Evolutionary conservation across 352 stramenopile genomes (phyloP), one percentile per base, ranked within the genome.

Genomic region (Plasmopara viticola): DNA sequence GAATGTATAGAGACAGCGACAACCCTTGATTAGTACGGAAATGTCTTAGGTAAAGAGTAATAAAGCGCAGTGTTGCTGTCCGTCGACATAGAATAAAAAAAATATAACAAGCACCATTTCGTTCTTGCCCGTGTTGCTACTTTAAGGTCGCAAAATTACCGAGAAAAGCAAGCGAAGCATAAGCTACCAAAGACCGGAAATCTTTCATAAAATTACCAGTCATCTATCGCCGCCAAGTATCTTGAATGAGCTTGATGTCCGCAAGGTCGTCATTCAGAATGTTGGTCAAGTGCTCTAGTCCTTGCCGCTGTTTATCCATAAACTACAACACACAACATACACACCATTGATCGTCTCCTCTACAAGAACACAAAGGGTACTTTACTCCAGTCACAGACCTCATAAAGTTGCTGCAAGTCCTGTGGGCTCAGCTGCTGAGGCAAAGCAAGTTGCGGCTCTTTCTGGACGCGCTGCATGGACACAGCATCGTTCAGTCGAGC

Each of bases 221-320:
- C 30, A 14, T 58, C 62, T 87, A 91, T 66, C 84, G 62, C 44
- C 76, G 74, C 84, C 75, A 90, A 0, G 78, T 88, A 56, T 92
- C 82, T 57, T 91, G 86, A 60, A 94, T 92, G 49, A 94, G 75
- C 58, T 94, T 74, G 43, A 94, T 88, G 56, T 92, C 84, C 28
- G 73, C 81, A 12, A 94, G 66, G 57, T 92, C 84, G 39, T 94
- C 81, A 64, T 90, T 89, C 31, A 94, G 58, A 30, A 92, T 78
- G 48, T 61, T 86, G 15, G 84, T 90, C 52, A 94, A 38, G 60
- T 90, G 81, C 55, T 94, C 84, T 5, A 94, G 58, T 0, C 84
- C 81, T 55, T 94, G 81, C 45, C 84, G 77, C 51, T 94, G 84
- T 60, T 90, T 87, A 60, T 94, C 77, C 44, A 94, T 56, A 55